These are phyloP conservation scores for Arthrobotrys entomopaga DNA, from an alignment of 2,329 filamentous ascomycete species.

Conservation along the genomic window DNA sequence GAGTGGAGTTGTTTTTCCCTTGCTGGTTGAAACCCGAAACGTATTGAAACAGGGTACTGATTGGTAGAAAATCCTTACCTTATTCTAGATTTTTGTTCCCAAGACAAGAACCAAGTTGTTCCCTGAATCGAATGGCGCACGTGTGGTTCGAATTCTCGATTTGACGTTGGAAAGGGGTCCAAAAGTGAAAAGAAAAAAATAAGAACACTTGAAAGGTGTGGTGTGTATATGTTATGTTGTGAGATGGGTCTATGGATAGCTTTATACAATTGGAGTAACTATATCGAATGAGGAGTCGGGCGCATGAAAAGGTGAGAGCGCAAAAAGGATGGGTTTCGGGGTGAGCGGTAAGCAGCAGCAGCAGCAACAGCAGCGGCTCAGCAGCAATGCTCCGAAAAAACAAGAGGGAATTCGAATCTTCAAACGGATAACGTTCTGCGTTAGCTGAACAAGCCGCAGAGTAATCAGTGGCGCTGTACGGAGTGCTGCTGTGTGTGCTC, in stretches of 20 bases:
- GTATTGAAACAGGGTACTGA: slow-evolving; percentile 28
- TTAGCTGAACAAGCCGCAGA: slow-evolving; percentile 38
- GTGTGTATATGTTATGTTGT: too few species aligned
- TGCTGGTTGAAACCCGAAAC: slow-evolving; percentile 32
- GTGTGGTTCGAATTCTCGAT: background rate
- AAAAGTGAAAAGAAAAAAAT: background rate
- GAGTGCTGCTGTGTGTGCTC: background rate
- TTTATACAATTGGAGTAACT: too few species aligned
- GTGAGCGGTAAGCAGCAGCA: slow-evolving; percentile 48
- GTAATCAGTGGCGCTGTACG: slow-evolving; percentile 28
- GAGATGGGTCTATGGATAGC: too few species aligned
- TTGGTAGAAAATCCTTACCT: slow-evolving; percentile 20
- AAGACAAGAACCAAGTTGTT: background rate
- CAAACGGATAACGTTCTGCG: slow-evolving; percentile 43
- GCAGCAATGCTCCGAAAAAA: slow-evolving; percentile 26
- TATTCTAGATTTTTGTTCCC: background rate
- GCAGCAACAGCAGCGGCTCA: too few species aligned
- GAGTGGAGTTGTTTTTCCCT: slow-evolving; percentile 36
- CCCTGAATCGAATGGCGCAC: too few species aligned
- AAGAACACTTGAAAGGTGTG: too few species aligned
- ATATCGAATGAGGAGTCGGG: slow-evolving; percentile 7
- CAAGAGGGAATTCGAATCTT: slow-evolving; percentile 34
- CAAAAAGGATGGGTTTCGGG: slow-evolving; percentile 32
- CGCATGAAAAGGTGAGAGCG: slow-evolving; percentile 49
- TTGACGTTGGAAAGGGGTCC: background rate